Base-by-base conservation (phyloP, 768 basidiomycete species). In the Tylopilus sp. region DNA sequence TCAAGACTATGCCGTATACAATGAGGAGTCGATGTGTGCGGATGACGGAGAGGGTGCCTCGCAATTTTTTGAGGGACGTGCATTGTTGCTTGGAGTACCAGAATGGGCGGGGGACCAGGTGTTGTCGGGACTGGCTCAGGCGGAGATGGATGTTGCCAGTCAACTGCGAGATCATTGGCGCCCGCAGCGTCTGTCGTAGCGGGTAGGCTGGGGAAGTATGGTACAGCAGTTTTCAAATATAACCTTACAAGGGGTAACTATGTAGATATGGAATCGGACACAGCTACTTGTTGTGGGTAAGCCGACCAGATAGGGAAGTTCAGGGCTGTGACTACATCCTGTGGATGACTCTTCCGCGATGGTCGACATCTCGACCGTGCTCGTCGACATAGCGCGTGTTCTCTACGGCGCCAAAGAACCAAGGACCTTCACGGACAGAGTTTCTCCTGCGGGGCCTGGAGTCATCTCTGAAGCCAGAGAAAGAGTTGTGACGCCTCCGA, bases 101-200 rank as follows among this genome's bases (percentile, higher is more conserved):
- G 51, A 30, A n/a, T 33, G 55, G 46, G 33, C 25, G 36, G 46
- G 30, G 43, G 35, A 18, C 18, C 58, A 52, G 23, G 47, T 53
- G n/a, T 6, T 52, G 42, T 58, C 60, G n/a, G 69, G 68, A 33
- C 54, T 80, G 21, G 67, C 72, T 17, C 65, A 64, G n/a, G 79
- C 73, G 6, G 88, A 89, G 66, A 73, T 71, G 44, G 82, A 85
- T 63, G 86, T 89, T 8, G 85, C 75, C 12, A 78, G 69, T 49
- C 65, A 58, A 42, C 63, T 89, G 55, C 76, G 69, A 46, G 75
- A 73, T 23, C 86, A 90, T 61, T 90, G 88, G 88, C 69, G 75
- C 22, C 87, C 83, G 0, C 79, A 83, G 49, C 78, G 71, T 52
- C 69, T 80, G 38, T 86, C 18, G 33, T 52, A 51, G 47, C 8